Evolutionary conservation across 257 asterid genomes (phyloP).

Genomic region (Jasminum sambac): DNA sequence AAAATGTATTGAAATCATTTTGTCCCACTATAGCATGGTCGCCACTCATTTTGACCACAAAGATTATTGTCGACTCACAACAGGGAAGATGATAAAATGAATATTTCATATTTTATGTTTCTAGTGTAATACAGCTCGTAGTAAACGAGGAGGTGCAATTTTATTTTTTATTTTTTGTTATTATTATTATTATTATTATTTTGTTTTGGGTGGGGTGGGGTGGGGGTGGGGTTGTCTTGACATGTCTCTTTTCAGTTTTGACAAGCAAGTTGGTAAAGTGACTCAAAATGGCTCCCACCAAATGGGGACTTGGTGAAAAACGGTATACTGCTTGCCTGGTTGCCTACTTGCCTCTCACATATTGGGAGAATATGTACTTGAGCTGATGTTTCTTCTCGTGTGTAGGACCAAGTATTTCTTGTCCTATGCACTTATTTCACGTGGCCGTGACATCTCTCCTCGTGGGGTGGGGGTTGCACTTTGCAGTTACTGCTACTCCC

Average conservation of each 20-base stretch:
- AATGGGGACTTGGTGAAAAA: slow-evolving; percentile 8
- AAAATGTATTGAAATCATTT: too few species aligned
- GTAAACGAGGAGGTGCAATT: too few species aligned
- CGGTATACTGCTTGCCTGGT: slow-evolving; percentile 32
- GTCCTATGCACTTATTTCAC: slow-evolving; percentile 10
- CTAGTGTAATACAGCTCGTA: too few species aligned
- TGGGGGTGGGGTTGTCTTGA: slow-evolving; percentile 23
- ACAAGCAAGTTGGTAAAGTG: slow-evolving; percentile 27
- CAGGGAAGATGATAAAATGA: too few species aligned
- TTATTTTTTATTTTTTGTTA: too few species aligned
- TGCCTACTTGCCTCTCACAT: slow-evolving; percentile 34
- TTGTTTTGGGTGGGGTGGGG: too few species aligned
- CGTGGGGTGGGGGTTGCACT: neutral
- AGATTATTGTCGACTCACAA: too few species aligned
- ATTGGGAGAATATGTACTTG: neutral
- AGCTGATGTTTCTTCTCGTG: slow-evolving; percentile 18
- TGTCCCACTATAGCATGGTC: too few species aligned
- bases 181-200: too few species aligned
- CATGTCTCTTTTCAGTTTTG: slow-evolving; percentile 33
- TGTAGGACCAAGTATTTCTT: slow-evolving; percentile 15
- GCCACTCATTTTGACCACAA: too few species aligned
- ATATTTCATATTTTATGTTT: too few species aligned
- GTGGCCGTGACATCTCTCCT: neutral
- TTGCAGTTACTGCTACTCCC: neutral
- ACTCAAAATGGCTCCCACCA: slow-evolving; percentile 32